A percentile compares a stretch with the other conserved stretches of the same genome.
Evolutionary conservation across 164 flowering plant genomes (phyloP).

Genomic region (Houttuynia cordata): DNA sequence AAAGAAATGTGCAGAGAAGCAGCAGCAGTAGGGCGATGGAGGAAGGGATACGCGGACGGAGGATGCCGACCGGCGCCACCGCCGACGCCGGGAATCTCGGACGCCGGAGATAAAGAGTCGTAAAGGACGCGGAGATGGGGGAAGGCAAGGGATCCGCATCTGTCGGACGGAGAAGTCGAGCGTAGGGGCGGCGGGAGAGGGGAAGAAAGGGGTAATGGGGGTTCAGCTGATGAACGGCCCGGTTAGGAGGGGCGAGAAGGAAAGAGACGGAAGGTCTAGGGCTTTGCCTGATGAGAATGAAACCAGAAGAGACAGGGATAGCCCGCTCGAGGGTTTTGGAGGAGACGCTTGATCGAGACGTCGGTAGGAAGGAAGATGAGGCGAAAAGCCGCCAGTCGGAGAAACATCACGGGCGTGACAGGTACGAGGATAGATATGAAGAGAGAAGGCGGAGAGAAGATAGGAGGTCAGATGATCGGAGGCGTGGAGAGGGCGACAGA

Average conservation of each 20-base stretch:
- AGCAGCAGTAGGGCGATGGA: no score
- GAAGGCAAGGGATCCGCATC: no score
- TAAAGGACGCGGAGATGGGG: no score
- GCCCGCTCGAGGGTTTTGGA: not conserved
- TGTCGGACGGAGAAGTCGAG: no score
- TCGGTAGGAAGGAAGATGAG: not conserved
- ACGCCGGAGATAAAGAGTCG: no score
- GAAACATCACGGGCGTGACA: not conserved
- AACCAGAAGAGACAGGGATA: not conserved
- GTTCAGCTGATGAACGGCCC: not conserved
- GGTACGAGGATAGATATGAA: not conserved
- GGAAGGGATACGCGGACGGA: no score
- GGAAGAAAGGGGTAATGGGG: not conserved
- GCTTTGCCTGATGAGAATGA: not conserved
- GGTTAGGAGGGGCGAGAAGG: no score
- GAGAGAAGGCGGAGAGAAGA: constrained; percentile 1
- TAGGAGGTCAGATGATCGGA: not conserved
- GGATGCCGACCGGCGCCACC: no score
- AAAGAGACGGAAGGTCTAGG: not conserved
- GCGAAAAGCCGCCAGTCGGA: not conserved
- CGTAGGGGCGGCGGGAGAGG: not conserved
- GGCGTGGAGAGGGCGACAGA: not conserved
- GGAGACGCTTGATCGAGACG: no score
- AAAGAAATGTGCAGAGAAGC: no score
- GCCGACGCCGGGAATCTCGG: not conserved